Conservation (phyloP, 2,329 filamentous ascomycete species). For the Dothideomycetidae sp. region DNA sequence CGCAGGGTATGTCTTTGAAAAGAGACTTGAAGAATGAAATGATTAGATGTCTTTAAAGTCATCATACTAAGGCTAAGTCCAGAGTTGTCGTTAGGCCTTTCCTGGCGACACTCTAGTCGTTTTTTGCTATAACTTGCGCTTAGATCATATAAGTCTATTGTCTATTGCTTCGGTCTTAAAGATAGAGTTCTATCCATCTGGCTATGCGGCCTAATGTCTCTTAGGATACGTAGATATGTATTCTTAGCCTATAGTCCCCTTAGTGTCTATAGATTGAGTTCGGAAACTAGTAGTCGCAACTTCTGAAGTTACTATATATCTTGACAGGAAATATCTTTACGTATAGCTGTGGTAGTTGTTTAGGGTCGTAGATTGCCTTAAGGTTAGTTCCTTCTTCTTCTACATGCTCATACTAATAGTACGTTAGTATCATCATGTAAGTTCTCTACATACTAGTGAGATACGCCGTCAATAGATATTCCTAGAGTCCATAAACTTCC, state of each 20-base stretch:
- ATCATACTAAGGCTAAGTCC: constrained; percentile 3
- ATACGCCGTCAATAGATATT: background rate
- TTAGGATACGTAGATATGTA: no score
- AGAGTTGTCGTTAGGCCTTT: background rate
- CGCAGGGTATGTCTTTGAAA: background rate
- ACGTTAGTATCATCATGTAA: background rate
- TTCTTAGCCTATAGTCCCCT: no score
- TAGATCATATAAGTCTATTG: no score
- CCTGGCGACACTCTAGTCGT: background rate
- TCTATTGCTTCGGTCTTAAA: no score
- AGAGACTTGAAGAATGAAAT: background rate
- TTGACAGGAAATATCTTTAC: background rate
- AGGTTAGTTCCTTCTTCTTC: background rate
- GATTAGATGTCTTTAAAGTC: background rate
- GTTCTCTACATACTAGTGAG: background rate
- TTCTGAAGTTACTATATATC: background rate
- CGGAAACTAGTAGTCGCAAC: background rate
- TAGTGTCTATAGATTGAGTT: background rate
- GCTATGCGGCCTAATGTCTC: no score
- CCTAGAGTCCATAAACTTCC: background rate
- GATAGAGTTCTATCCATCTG: no score
- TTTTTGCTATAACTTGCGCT: background rate
- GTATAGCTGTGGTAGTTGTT: background rate
- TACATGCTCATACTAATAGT: background rate
- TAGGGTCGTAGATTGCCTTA: background rate